These are phyloP conservation scores for Paraconiothyrium brasiliense DNA, from an alignment of 2,329 filamentous ascomycete genomes.

Conservation along the genomic window DNA sequence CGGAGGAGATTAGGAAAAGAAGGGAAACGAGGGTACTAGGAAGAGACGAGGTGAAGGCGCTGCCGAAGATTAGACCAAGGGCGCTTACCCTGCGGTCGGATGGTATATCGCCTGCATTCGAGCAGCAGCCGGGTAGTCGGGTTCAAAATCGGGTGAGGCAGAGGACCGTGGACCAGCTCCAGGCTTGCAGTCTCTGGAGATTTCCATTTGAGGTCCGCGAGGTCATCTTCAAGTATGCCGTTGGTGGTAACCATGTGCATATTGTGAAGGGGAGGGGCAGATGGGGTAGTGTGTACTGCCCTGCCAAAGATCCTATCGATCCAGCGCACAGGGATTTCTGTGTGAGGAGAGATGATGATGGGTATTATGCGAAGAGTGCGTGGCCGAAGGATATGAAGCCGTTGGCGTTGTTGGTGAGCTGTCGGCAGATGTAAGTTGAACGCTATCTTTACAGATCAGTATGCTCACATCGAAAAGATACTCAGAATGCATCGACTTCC, in stretches of 20 bases:
- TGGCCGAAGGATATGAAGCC: slow-evolving; percentile 13
- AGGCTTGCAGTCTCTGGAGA: slow-evolving; percentile 7
- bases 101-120: neutral
- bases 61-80: slow-evolving; percentile 8
- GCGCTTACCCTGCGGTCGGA: slow-evolving; percentile 14
- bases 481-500: slow-evolving; percentile 17
- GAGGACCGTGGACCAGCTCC: slow-evolving; percentile 8
- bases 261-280: slow-evolving; percentile 13
- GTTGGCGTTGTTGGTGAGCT: slow-evolving; percentile 11
- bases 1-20: neutral
- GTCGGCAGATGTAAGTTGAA: slow-evolving; percentile 19
- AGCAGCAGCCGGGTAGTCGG: neutral
- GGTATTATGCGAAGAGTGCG: slow-evolving; percentile 8
- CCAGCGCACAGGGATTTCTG: slow-evolving; percentile 13
- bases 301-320: slow-evolving; percentile 8
- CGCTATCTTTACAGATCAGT: neutral
- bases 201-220: slow-evolving; percentile 15
- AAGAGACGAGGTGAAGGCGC: slow-evolving; percentile 1
- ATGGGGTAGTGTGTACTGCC: slow-evolving; percentile 16
- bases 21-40: neutral
- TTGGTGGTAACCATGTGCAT: slow-evolving; percentile 21
- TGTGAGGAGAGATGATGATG: slow-evolving; percentile 8
- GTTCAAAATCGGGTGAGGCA: neutral
- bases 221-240: slow-evolving; percentile 15
- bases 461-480: slow-evolving; percentile 13